Evolutionary conservation across 2,329 filamentous ascomycete species (phyloP).

Genomic region (Rasamsonia emersonii): DNA sequence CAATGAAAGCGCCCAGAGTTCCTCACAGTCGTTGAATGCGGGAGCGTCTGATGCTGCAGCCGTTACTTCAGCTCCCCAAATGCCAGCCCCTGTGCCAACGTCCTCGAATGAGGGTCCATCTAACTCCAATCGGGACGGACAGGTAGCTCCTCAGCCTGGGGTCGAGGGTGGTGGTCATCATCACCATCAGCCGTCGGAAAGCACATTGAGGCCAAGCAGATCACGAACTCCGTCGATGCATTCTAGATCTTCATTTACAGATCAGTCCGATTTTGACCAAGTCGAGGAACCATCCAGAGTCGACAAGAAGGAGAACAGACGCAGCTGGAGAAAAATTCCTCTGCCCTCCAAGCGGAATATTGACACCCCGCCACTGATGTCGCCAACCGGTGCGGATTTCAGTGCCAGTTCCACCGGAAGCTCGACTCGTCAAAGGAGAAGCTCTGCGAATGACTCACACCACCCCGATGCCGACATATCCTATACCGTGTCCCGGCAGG

Average conservation of each 20-base stretch:
- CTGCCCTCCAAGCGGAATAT: conserved; percentile 49
- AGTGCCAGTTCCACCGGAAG: conserved; percentile 64
- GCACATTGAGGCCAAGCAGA: conserved; percentile 54
- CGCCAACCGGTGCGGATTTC: conserved; percentile 49
- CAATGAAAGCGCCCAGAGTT: conserved; percentile 85
- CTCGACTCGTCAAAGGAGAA: conserved; percentile 39
- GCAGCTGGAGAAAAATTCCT: conserved; percentile 65
- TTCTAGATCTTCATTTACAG: conserved; percentile 63
- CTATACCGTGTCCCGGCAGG: conserved; percentile 26
- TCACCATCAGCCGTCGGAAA: conserved; percentile 36
- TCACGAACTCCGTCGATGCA: conserved; percentile 72
- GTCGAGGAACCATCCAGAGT: conserved; percentile 50
- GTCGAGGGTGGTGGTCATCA: conserved; percentile 17
- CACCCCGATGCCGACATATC: conserved; percentile 29
- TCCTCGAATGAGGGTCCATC: conserved; percentile 21
- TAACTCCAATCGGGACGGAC: conserved; percentile 18
- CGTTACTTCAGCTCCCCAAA: conserved; percentile 20
- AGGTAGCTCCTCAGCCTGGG: not conserved
- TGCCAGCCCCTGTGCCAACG: conserved; percentile 18
- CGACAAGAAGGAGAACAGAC: conserved; percentile 60
- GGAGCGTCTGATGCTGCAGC: conserved; percentile 36
- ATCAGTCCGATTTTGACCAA: conserved; percentile 72
- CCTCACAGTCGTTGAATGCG: conserved; percentile 62
- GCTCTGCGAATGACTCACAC: conserved; percentile 36
- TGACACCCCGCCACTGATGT: conserved; percentile 29